These are phyloP conservation scores for Bipolaris sorokiniana DNA, from an alignment of 2,329 filamentous ascomycete genomes.

Conservation along the genomic window DNA sequence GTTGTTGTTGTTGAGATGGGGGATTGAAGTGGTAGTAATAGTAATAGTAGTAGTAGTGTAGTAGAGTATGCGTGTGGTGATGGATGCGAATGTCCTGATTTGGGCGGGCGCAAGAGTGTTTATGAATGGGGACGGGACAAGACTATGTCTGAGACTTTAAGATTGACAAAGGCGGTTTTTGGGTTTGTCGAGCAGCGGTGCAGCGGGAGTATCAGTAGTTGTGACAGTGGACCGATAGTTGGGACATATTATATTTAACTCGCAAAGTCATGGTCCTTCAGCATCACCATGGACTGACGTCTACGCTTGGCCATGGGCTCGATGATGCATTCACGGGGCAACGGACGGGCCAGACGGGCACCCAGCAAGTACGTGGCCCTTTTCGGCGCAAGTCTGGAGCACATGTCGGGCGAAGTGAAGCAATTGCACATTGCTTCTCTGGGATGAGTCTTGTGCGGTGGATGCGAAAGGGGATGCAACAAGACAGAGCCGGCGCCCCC, in stretches of 20 bases:
- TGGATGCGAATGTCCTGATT: conserved; percentile 8
- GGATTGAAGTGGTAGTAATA: not conserved
- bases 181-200: conserved; percentile 22
- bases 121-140: conserved; percentile 22
- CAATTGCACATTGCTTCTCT: conserved; percentile 33
- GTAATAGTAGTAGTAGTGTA: not conserved
- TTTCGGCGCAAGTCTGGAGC: conserved; percentile 30
- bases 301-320: conserved; percentile 26
- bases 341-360: conserved; percentile 40
- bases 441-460: conserved; percentile 35
- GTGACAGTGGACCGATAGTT: conserved; percentile 27
- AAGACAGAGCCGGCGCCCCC: conserved; percentile 29
- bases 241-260: conserved; percentile 32
- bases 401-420: conserved; percentile 43
- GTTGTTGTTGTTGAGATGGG: too few relatives aligned
- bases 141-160: conserved; percentile 34
- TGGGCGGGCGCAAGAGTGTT: conserved; percentile 12
- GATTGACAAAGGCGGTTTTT: conserved; percentile 16
- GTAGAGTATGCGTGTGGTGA: not conserved
- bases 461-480: conserved; percentile 37
- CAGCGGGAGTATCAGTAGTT: conserved; percentile 27
- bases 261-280: conserved; percentile 19
- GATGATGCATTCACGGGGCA: conserved; percentile 38
- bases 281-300: conserved; percentile 18
- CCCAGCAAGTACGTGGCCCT: conserved; percentile 41